Conservation (phyloP, 306 rosid species). For the Echinosophora koreensis region DNA sequence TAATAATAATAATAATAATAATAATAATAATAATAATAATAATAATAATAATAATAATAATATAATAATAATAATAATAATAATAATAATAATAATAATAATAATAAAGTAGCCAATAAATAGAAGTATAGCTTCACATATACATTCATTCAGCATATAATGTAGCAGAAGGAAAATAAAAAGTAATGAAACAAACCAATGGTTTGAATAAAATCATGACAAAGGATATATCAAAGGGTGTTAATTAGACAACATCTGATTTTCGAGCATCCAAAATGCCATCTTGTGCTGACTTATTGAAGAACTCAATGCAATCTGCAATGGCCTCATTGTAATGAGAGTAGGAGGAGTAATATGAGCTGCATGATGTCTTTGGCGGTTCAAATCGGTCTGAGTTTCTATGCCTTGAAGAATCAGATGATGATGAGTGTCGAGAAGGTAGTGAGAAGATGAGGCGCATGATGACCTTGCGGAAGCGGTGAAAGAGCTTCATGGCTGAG, state of each 20-base stretch:
- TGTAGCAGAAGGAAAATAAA: not conserved
- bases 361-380: conserved; percentile 91
- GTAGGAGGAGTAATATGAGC: conserved; percentile 80
- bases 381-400: conserved; percentile 66
- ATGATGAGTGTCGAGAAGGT: conserved; percentile 49
- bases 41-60: conserved; percentile 1
- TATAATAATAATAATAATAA: not conserved
- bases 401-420: conserved; percentile 36
- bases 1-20: not conserved
- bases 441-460: conserved; percentile 60
- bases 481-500: conserved; percentile 79
- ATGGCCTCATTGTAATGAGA: conserved; percentile 87
- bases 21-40: not conserved
- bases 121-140: conserved; percentile 8
- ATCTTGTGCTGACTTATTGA: conserved; percentile 79
- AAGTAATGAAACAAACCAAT: not conserved
- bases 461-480: conserved; percentile 73
- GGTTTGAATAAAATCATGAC: conserved; percentile 9
- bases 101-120: conserved; percentile 11
- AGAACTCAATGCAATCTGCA: conserved; percentile 88
- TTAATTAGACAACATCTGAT: conserved; percentile 57
- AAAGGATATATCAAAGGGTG: not conserved
- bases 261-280: conserved; percentile 56
- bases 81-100: no score
- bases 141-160: conserved; percentile 12